Conservation (phyloP, 257 asterid species). For the Avicennia marina region DNA sequence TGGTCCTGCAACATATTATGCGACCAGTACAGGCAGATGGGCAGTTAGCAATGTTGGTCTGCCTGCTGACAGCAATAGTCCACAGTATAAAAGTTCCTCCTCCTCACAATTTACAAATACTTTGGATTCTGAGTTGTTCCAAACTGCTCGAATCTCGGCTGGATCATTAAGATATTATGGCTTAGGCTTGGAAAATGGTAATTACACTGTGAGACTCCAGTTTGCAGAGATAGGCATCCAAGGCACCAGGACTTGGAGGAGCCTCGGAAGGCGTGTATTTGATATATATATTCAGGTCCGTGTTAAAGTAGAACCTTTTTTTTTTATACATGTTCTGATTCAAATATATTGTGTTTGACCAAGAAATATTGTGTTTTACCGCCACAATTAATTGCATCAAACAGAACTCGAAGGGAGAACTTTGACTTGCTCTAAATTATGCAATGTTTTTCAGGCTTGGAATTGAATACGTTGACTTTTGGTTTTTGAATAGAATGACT, state of each 20-base stretch:
- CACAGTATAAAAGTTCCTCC: conserved; percentile 25
- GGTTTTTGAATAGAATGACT: background rate
- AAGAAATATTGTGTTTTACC: too few relatives aligned
- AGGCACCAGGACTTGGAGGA: conserved; percentile 42
- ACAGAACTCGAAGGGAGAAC: too few relatives aligned
- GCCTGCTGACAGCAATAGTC: conserved; percentile 26
- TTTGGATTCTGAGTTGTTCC: conserved; percentile 58
- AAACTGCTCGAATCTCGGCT: conserved; percentile 58
- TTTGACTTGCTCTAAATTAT: too few relatives aligned
- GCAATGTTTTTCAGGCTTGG: background rate
- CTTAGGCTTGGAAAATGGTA: conserved; percentile 76
- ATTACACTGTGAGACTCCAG: conserved; percentile 60
- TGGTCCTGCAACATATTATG: conserved; percentile 65
- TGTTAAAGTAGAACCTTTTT: conserved; percentile 1
- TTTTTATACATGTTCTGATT: background rate
- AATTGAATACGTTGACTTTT: background rate
- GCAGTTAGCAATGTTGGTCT: conserved; percentile 75
- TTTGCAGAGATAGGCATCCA: conserved; percentile 54
- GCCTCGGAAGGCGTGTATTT: conserved; percentile 69
- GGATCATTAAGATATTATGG: conserved; percentile 87
- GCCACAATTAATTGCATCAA: too few relatives aligned
- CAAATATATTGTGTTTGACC: background rate
- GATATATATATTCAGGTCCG: conserved; percentile 79
- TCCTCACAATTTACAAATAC: conserved; percentile 47
- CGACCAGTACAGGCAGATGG: conserved; percentile 45